Evolutionary conservation across 371 early-diverging fungal genomes (phyloP).

Genomic region (Rhizomucor miehei): DNA sequence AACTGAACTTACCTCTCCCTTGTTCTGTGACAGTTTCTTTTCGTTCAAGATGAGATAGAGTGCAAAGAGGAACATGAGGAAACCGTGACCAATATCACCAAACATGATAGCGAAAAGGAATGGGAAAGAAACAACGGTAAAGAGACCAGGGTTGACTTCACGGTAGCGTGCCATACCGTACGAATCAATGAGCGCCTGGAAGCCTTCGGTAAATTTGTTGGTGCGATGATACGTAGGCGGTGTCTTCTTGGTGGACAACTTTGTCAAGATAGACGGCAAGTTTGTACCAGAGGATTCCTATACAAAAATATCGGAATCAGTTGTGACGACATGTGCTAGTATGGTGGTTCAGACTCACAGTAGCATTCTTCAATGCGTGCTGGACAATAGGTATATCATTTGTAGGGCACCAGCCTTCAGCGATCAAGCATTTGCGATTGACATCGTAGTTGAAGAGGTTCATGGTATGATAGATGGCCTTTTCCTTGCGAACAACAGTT

Average conservation of each 20-base stretch:
- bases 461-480: constrained; percentile 96
- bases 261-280: constrained; percentile 84
- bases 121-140: constrained; percentile 98
- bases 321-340: neutral
- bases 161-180: constrained; percentile 99
- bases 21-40: constrained; percentile 67
- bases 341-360: constrained; percentile 43
- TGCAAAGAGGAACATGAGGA: constrained; percentile 79
- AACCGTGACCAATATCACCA: constrained; percentile 99
- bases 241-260: constrained; percentile 75
- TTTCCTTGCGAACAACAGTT: constrained; percentile 92
- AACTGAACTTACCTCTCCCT: constrained; percentile 61
- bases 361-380: constrained; percentile 79
- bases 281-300: constrained; percentile 84
- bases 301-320: too few relatives aligned
- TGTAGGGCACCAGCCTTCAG: constrained; percentile 97
- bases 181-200: constrained; percentile 97
- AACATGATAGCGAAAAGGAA: constrained; percentile 99
- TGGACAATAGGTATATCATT: constrained; percentile 78
- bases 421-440: constrained; percentile 91
- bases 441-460: constrained; percentile 92
- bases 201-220: constrained; percentile 95
- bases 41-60: constrained; percentile 83
- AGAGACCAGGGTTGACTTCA: constrained; percentile 99
- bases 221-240: constrained; percentile 97